Conservation (phyloP, 2,329 filamentous ascomycete genomes). For the Didymella lethalis region DNA sequence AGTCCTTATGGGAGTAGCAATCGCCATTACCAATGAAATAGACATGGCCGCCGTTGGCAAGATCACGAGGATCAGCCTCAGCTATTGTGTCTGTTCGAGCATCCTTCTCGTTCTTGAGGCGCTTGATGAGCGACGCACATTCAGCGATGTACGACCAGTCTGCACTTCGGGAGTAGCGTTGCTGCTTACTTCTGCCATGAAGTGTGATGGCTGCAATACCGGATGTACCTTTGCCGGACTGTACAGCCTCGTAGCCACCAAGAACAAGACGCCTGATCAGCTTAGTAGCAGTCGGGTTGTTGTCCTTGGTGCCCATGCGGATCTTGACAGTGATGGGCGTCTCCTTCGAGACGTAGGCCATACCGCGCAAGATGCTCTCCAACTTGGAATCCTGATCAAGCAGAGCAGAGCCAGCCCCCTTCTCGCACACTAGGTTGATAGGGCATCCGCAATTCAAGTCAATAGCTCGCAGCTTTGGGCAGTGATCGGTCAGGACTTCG, state of each 20-base stretch:
- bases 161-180: conserved; percentile 90
- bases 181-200: conserved; percentile 91
- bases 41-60: conserved; percentile 72
- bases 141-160: conserved; percentile 96
- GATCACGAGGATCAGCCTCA: conserved; percentile 78
- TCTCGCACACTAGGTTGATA: conserved; percentile 90
- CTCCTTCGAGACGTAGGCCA: conserved; percentile 91
- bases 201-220: conserved; percentile 96
- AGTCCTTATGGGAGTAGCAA: conserved; percentile 91
- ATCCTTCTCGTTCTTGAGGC: conserved; percentile 74
- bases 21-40: conserved; percentile 98
- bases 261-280: conserved; percentile 84
- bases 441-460: conserved; percentile 98
- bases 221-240: conserved; percentile 65
- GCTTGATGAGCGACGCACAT: conserved; percentile 83
- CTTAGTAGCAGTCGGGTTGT: conserved; percentile 78
- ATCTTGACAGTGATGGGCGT: conserved; percentile 96
- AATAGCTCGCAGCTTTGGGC: conserved; percentile 86
- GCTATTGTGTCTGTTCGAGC: conserved; percentile 75
- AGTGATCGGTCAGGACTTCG: conserved; percentile 77
- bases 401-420: conserved; percentile 87
- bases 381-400: conserved; percentile 88
- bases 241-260: conserved; percentile 75
- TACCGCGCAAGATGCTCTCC: conserved; percentile 93
- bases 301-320: conserved; percentile 85